These are phyloP conservation scores for Platanthera zijinensis DNA, from an alignment of 106 monocot species.

Conservation along the genomic window DNA sequence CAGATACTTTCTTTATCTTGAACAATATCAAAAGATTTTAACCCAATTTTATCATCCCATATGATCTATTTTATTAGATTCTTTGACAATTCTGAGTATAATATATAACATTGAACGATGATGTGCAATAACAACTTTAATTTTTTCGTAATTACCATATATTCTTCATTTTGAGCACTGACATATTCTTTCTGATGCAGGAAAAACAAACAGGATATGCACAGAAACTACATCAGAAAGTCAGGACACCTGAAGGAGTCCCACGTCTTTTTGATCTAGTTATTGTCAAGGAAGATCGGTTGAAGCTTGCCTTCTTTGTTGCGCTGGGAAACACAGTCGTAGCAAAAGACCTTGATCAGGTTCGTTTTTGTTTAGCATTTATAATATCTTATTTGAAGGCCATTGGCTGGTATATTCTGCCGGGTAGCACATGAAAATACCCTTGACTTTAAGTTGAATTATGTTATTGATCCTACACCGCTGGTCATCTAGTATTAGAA, in stretches of 20 bases:
- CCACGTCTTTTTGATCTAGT: conserved; percentile 95
- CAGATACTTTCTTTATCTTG: not conserved
- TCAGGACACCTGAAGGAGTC: conserved; percentile 83
- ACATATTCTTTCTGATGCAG: conserved; percentile 29
- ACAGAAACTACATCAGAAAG: conserved; percentile 50
- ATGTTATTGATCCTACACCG: too few species aligned
- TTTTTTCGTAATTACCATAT: not conserved
- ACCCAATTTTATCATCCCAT: not conserved
- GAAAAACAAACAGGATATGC: conserved; percentile 71
- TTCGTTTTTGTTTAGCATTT: conserved; percentile 8
- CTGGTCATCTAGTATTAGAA: too few species aligned
- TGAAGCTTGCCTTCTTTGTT: conserved; percentile 88
- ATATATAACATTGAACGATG: not conserved
- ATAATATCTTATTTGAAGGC: not conserved
- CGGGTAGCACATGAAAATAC: not conserved
- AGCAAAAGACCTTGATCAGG: conserved; percentile 92
- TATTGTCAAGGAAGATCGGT: conserved; percentile 50
- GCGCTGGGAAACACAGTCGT: conserved; percentile 85
- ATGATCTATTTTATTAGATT: not conserved
- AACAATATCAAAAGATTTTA: not conserved
- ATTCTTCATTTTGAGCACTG: not conserved
- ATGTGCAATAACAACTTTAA: not conserved
- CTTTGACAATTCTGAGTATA: not conserved
- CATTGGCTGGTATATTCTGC: not conserved
- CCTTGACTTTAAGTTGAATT: not conserved